Percentiles rank a stretch among this genome's conserved stretches.
Conservation (phyloP, 1,284 basidiomycete species). For the Microbotryomycetes sp. region DNA sequence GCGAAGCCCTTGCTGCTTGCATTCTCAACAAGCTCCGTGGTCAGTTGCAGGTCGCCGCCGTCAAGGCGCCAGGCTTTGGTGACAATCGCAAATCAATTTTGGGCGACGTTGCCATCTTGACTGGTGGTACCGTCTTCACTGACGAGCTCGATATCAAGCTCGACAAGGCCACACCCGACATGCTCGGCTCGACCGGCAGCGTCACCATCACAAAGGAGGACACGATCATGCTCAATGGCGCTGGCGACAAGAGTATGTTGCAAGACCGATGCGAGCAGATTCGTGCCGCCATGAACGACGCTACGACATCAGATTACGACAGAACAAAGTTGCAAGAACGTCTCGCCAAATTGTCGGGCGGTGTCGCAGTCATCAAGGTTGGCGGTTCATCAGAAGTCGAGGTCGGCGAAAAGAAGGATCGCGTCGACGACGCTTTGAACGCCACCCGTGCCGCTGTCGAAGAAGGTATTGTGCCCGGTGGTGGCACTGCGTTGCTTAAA, state of each 20-base stretch:
- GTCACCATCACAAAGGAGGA: conserved; percentile 98
- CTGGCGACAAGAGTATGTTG: conserved; percentile 77
- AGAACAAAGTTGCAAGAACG: conserved; percentile 93
- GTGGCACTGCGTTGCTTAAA: conserved; percentile 65
- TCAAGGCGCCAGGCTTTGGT: conserved; percentile 95
- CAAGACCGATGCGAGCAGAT: conserved; percentile 92
- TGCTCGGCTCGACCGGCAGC: conserved; percentile 85
- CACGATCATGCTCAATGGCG: conserved; percentile 92
- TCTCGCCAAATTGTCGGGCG: conserved; percentile 88
- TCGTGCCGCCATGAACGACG: conserved; percentile 72
- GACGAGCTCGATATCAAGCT: conserved; percentile 98
- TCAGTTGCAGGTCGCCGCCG: conserved; percentile 83
- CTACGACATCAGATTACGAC: conserved; percentile 88
- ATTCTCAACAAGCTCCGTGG: conserved; percentile 98
- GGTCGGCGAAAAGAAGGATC: conserved; percentile 98
- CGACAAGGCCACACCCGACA: conserved; percentile 78
- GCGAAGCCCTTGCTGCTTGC: conserved; percentile 93
- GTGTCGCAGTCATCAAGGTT: conserved; percentile 97
- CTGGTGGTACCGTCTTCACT: conserved; percentile 94
- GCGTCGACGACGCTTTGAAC: conserved; percentile 95
- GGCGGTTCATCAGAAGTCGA: conserved; percentile 91
- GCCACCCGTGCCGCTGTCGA: conserved; percentile 94
- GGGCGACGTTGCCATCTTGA: conserved; percentile 93
- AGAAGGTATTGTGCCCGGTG: conserved; percentile 94
- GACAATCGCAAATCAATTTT: conserved; percentile 98